Evolutionary conservation across 73 alveolate genomes (phyloP).

Genomic region (Blepharisma stoltei): DNA sequence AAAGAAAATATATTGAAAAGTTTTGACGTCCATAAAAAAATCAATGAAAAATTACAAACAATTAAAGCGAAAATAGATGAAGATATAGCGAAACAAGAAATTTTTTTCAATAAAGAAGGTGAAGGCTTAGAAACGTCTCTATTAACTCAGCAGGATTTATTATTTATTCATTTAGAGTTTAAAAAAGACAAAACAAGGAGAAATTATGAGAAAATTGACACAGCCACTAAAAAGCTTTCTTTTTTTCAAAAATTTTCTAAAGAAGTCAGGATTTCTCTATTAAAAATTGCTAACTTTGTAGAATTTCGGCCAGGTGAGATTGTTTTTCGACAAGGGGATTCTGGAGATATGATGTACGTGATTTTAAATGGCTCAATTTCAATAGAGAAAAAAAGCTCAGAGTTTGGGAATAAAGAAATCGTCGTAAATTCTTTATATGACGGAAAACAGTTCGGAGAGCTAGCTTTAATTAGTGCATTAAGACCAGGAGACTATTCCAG

Average conservation of each 20-base stretch:
- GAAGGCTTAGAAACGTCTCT: too few relatives aligned
- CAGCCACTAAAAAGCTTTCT: not conserved
- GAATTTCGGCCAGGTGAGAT: constrained; percentile 6
- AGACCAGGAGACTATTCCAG: not conserved
- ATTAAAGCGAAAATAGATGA: too few relatives aligned
- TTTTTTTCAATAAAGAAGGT: too few relatives aligned
- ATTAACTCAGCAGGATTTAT: constrained; percentile 1
- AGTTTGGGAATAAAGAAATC: not conserved
- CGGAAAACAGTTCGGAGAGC: constrained; percentile 23
- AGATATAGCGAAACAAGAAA: too few relatives aligned
- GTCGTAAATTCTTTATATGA: constrained; percentile 17
- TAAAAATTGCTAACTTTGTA: not conserved
- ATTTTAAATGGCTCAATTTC: constrained; percentile 1
- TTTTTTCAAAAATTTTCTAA: not conserved
- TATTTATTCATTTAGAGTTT: not conserved
- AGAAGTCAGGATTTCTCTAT: not conserved
- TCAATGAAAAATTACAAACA: too few relatives aligned
- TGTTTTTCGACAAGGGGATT: constrained; percentile 5
- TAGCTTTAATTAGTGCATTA: not conserved
- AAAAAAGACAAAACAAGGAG: not conserved
- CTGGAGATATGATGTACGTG: constrained; percentile 18
- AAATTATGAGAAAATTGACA: constrained; percentile 20
- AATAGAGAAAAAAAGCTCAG: not conserved
- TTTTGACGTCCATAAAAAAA: too few relatives aligned
- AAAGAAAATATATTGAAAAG: too few relatives aligned